Evolutionary conservation across 345 rosid genomes (phyloP).

Genomic region (Acer negundo): DNA sequence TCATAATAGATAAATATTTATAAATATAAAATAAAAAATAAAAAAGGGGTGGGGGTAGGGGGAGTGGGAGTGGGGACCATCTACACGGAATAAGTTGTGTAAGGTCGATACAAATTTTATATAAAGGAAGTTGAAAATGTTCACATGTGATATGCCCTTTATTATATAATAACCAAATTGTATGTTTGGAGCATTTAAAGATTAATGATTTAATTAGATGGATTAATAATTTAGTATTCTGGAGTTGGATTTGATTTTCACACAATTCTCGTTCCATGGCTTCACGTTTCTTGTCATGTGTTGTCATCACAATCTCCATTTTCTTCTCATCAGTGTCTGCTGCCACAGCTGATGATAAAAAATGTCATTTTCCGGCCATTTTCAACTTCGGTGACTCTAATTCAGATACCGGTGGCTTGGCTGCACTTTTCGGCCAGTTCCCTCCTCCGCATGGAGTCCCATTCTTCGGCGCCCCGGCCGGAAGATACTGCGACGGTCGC

Average conservation of each 20-base stretch:
- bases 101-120: too few relatives aligned
- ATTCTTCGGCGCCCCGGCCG: conserved; percentile 70
- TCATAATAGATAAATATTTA: too few relatives aligned
- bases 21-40: too few relatives aligned
- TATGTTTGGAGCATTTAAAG: too few relatives aligned
- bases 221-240: too few relatives aligned
- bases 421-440: conserved; percentile 81
- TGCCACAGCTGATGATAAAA: neutral
- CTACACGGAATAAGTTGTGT: too few relatives aligned
- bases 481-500: conserved; percentile 88
- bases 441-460: conserved; percentile 69
- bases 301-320: neutral
- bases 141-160: too few relatives aligned
- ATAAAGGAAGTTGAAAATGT: too few relatives aligned
- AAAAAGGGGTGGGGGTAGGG: too few relatives aligned
- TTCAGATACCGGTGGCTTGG: conserved; percentile 92
- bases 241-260: neutral
- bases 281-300: neutral
- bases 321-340: conserved; percentile 10
- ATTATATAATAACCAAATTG: too few relatives aligned
- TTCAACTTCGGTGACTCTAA: conserved; percentile 95
- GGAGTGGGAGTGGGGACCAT: too few relatives aligned
- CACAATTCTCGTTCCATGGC: conserved; percentile 18
- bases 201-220: too few relatives aligned
- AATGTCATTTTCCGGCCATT: conserved; percentile 72